Evolutionary conservation across 148 eudicot genomes (phyloP), one percentile per base, ranked within the genome.

Genomic region (Heliosperma pusillum): DNA sequence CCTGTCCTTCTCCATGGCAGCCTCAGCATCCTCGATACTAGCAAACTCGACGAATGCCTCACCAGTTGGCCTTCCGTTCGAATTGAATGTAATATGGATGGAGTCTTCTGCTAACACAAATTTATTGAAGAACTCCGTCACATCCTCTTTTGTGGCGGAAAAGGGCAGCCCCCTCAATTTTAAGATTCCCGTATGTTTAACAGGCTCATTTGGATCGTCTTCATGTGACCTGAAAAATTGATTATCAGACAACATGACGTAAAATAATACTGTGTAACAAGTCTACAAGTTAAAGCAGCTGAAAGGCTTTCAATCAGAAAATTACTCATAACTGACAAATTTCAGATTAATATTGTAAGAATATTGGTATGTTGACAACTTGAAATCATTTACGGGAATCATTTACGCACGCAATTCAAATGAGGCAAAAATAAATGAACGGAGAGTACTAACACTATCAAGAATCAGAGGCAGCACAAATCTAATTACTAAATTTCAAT

Each of bases 111-210:
- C 74, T 74, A 95, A 61, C n/a, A 62, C 80, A 71, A 89, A 95
- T 9, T 88, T 90, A 57, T 82, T 87, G 78, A 95, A 95, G 80
- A 95, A 95, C 62, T 92, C 96, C 15, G 83, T 70, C 64, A 95
- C 86, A 25, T 95, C 99, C 66, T 95, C 97, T 76, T 90, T 92
- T 58, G 89, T 86, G 66, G 99, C 99, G 40, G 99, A 92, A 85
- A 86, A 95, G 21, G 99, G 99, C 85, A 95, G 82, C 24, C 99
- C 97, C 83, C 99, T 92, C 91, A 95, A 58, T 69, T 95, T 87
- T 74, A 95, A 53, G 24, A 95, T 75, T 58, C 86, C 84, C 10
- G 89, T 86, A 27, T 80, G 87, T 67, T 86, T 89, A 57, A 81
- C 81, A 5, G 84, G 81, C 16, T 87, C 90, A 50, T 81, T 82